phyloP scores from a whole-genome alignment of 345 rosid genomes.

The Salix koriyanagi region DNA sequence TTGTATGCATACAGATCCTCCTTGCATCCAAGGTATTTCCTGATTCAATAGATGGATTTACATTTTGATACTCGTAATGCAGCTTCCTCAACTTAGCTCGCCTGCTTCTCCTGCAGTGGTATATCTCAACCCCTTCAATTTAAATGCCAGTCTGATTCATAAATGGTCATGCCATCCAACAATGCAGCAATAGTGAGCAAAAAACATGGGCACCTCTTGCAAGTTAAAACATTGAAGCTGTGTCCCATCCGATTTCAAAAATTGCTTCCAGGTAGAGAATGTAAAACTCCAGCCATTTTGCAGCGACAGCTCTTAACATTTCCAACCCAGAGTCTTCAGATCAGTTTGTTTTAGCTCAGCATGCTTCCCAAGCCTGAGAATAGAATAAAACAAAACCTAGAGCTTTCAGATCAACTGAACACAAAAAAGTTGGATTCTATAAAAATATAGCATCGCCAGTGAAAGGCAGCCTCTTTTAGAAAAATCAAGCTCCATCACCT shows the following conservation, averaged over 20 bases:
- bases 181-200: background rate
- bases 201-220: background rate
- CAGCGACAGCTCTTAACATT: conserved; percentile 19
- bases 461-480: background rate
- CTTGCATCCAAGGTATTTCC: background rate
- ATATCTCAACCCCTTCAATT: background rate
- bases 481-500: background rate
- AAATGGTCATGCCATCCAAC: background rate
- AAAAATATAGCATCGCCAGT: background rate
- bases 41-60: background rate
- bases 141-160: background rate
- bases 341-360: conserved; percentile 60
- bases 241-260: background rate
- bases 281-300: background rate
- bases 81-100: background rate
- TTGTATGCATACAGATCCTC: no score
- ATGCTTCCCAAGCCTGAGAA: conserved; percentile 71
- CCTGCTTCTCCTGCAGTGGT: background rate
- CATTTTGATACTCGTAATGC: no score
- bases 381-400: background rate
- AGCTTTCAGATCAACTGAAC: background rate
- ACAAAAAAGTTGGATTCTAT: background rate
- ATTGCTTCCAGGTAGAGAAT: background rate
- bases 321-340: conserved; percentile 77
- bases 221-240: background rate